Conservation (phyloP, 2,329 filamentous ascomycete species). For the Tolypocladium endophyticum region DNA sequence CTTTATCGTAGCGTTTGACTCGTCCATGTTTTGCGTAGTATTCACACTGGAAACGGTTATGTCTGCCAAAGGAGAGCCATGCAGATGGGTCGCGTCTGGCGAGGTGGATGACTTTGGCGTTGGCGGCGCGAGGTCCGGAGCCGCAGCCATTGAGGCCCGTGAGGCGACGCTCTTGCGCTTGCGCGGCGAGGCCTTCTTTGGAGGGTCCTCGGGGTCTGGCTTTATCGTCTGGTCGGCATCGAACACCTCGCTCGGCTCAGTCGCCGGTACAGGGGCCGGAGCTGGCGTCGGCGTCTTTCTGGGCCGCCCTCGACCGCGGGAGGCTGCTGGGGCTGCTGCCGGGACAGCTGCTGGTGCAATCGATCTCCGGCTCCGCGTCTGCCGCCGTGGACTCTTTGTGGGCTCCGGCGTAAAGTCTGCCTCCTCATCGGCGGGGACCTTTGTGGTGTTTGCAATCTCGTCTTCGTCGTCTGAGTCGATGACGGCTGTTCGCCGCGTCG, state of each 20-base stretch:
- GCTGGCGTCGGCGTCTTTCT: constrained; percentile 24
- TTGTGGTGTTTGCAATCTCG: constrained; percentile 41
- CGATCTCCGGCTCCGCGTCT: constrained; percentile 30
- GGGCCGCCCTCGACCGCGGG: constrained; percentile 25
- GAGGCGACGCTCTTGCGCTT: constrained; percentile 56
- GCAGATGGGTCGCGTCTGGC: constrained; percentile 40
- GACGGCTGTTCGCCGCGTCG: constrained; percentile 59
- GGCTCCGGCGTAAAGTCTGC: constrained; percentile 75
- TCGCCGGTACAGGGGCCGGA: not conserved
- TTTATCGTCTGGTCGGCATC: constrained; percentile 23
- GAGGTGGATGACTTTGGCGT: constrained; percentile 44
- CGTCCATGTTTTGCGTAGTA: constrained; percentile 15
- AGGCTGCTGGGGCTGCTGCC: constrained; percentile 35
- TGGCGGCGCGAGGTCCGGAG: constrained; percentile 27
- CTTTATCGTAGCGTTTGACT: constrained; percentile 39
- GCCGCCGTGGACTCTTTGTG: constrained; percentile 43
- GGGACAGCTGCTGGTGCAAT: constrained; percentile 30
- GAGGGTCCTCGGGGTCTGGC: constrained; percentile 19
- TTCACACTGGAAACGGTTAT: constrained; percentile 61
- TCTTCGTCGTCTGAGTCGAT: constrained; percentile 76
- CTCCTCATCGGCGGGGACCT: constrained; percentile 48
- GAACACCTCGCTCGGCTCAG: constrained; percentile 24
- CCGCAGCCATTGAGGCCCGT: constrained; percentile 26
- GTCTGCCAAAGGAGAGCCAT: constrained; percentile 55
- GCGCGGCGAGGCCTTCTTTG: constrained; percentile 39